Evolutionary conservation across 495 filamentous ascomycete genomes (phyloP).

Genomic region (Penicillium egyptiacum): DNA sequence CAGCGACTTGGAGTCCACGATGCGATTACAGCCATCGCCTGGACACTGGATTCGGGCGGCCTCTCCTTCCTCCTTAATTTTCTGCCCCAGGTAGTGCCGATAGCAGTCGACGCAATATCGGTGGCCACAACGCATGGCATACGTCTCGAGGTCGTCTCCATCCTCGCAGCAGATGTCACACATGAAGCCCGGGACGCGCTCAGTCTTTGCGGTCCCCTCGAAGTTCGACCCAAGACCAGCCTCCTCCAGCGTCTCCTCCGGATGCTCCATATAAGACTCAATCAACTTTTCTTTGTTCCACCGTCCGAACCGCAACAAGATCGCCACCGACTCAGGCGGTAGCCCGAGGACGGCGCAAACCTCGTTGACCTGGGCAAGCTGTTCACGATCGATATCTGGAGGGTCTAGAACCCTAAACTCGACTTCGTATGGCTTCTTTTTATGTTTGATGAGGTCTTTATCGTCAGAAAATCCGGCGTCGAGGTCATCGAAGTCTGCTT

Average conservation of each 20-base stretch:
- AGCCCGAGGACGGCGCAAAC: conserved; percentile 85
- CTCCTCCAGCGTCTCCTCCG: conserved; percentile 73
- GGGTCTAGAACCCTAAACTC: conserved; percentile 79
- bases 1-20: conserved; percentile 87
- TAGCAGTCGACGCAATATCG: conserved; percentile 96
- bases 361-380: conserved; percentile 81
- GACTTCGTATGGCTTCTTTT: conserved; percentile 77
- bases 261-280: conserved; percentile 89
- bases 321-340: conserved; percentile 81
- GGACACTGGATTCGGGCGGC: conserved; percentile 94
- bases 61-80: conserved; percentile 93
- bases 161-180: conserved; percentile 99
- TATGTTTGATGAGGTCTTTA: conserved; percentile 70
- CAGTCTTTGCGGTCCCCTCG: conserved; percentile 62
- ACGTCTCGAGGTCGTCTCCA: conserved; percentile 72
- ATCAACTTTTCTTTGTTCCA: conserved; percentile 97
- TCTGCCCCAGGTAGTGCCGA: conserved; percentile 81
- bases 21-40: conserved; percentile 78
- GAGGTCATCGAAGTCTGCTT: conserved; percentile 68
- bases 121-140: conserved; percentile 94
- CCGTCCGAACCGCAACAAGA: conserved; percentile 79
- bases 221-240: conserved; percentile 74
- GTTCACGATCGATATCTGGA: conserved; percentile 73
- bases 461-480: conserved; percentile 73
- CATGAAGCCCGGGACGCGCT: conserved; percentile 70